phyloP scores from a whole-genome alignment of 306 rosid species.

The Rosa chinensis region DNA sequence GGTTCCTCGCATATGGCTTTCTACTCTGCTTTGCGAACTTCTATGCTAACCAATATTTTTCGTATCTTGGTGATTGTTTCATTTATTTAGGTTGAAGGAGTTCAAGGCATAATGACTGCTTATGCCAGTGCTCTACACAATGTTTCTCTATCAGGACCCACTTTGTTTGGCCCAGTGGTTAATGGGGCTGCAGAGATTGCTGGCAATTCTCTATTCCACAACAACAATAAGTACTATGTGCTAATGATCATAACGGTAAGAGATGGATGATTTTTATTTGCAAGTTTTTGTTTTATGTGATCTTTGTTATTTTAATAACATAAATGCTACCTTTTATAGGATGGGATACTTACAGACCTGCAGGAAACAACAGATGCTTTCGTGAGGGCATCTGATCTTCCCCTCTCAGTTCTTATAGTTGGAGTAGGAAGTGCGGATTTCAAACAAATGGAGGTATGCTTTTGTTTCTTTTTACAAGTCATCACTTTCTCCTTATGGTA shows the following conservation, averaged over 20 bases:
- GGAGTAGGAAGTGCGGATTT: conserved; percentile 88
- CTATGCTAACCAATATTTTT: neutral
- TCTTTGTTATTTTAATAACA: neutral
- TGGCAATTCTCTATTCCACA: conserved; percentile 43
- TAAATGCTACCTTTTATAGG: conserved; percentile 42
- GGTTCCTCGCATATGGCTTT: neutral
- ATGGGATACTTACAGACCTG: conserved; percentile 85
- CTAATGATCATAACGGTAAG: conserved; percentile 79
- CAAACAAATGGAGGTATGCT: conserved; percentile 70
- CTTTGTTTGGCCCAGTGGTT: conserved; percentile 79
- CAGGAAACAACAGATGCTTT: conserved; percentile 81
- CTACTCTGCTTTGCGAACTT: neutral
- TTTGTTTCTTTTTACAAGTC: neutral
- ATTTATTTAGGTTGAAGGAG: conserved; percentile 63
- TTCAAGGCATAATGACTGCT: conserved; percentile 81
- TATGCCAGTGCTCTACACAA: conserved; percentile 55
- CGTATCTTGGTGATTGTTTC: neutral
- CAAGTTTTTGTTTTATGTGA: neutral
- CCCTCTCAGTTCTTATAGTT: conserved; percentile 81
- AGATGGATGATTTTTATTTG: neutral
- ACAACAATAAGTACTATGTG: conserved; percentile 51
- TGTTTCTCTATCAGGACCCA: conserved; percentile 70
- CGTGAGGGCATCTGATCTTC: conserved; percentile 87
- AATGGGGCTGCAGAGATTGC: conserved; percentile 71
- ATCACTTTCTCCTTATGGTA: neutral